Evolutionary conservation across 805 yeast species (phyloP), one percentile per base, ranked within the genome.

Genomic region (Myxozyma udenii): DNA sequence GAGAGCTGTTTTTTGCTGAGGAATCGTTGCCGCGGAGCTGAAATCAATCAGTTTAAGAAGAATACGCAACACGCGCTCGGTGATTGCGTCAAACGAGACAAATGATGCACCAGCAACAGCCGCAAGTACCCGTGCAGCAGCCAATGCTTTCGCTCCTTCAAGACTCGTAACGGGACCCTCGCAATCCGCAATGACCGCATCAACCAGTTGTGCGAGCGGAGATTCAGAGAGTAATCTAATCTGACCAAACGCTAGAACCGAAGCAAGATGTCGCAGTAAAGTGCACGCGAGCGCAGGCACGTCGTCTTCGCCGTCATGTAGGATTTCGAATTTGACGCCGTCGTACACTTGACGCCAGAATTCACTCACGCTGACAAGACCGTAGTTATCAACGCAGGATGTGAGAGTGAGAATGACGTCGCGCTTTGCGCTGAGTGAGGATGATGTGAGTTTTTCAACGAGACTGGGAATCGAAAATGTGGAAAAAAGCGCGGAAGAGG

Each of bases 331-430:
- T 66, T 91, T 91, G 46, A 91, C 71, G 0, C 95, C 87, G 61
- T 86, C 85, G 95, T 96, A 93, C 3, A 91, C 64, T 1, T 83
- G 77, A 5, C 77, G 64, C 90, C 95, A 90, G 64, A 79, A 76
- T 9, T 74, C 75, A 26, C 75, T 69, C 7, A 85, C 66, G 0
- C 79, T 73, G 4, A 72, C 74, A 0, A 68, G 61, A 0, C 78
- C 72, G 63, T 84, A 87, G 4, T 67, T 68, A 12, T 72, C 67
- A 6, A 87, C 69, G 57, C 93, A 83, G 1, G 70, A 68, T 4
- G 73, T 66, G 22, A 93, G 66, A 0, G 95, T 81, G 33, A 71
- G 66, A 33, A 91, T 69, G 0, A 87, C 83, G 64, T 93, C 98
- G 44, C 78, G 71, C 63, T 91, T 82, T 30, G 70, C 91, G 9